Evolutionary conservation across 306 rosid species (phyloP).

Genomic region (Sicyos baderoa): DNA sequence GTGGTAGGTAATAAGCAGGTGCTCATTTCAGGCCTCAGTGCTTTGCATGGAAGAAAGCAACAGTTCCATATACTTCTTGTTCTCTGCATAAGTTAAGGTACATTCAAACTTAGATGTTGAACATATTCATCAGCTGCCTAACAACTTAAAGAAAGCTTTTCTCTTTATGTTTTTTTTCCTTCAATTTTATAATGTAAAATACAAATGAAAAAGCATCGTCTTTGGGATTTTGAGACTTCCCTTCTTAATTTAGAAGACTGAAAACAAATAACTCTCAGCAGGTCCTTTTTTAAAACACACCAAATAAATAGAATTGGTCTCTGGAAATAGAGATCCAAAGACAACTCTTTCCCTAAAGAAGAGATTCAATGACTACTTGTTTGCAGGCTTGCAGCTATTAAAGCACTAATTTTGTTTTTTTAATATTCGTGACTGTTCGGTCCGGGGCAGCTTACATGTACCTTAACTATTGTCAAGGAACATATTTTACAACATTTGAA

Average conservation of each 20-base stretch:
- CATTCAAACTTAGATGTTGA: neutral
- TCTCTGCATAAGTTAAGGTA: slow-evolving; percentile 38
- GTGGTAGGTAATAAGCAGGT: neutral
- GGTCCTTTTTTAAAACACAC: neutral
- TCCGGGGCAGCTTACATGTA: no score
- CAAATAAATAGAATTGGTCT: neutral
- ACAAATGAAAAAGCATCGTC: neutral
- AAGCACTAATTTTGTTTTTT: neutral
- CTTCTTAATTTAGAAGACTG: neutral
- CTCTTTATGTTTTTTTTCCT: neutral
- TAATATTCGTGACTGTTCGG: no score
- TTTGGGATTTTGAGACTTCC: neutral
- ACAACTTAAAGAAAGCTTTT: neutral
- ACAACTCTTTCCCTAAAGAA: neutral
- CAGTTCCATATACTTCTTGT: slow-evolving; percentile 51
- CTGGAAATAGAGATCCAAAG: neutral
- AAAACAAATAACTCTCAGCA: neutral
- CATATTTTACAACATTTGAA: no score
- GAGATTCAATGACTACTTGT: neutral
- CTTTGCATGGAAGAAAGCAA: slow-evolving; percentile 62
- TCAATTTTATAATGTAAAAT: neutral
- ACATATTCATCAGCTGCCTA: slow-evolving; percentile 5
- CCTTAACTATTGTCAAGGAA: no score
- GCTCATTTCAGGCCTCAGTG: slow-evolving; percentile 27
- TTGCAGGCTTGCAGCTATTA: neutral